Conservation (phyloP, 2,329 filamentous ascomycete species). For the Diaporthe sp. region DNA sequence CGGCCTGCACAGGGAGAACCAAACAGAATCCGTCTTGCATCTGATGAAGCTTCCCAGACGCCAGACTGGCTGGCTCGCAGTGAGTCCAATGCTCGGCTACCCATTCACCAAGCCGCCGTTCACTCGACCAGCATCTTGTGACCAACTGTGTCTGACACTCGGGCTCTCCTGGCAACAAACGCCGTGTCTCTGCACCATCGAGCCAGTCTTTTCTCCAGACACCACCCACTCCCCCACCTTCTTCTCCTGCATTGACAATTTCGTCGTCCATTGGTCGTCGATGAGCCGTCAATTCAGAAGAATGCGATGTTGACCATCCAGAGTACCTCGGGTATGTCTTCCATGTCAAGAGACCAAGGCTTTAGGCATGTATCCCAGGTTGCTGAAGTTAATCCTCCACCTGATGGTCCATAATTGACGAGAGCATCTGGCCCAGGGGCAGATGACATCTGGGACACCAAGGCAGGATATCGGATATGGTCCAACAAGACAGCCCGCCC, state of each 20-base stretch:
- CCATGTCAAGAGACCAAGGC: not conserved
- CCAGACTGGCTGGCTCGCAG: not conserved
- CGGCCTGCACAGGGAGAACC: not conserved
- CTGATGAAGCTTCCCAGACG: not conserved
- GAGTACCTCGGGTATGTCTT: not conserved
- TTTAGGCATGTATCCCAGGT: not conserved
- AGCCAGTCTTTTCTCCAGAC: not conserved
- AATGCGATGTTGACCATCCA: not conserved
- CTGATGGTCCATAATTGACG: rapidly evolving
- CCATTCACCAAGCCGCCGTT: not conserved
- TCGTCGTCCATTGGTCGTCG: not conserved
- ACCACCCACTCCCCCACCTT: rapidly evolving
- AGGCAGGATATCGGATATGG: not conserved
- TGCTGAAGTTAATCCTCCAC: no score
- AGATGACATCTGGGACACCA: no score
- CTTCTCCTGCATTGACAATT: not conserved
- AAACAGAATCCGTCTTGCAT: not conserved
- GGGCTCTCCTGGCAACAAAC: not conserved
- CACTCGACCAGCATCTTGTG: not conserved
- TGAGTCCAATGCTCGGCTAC: not conserved
- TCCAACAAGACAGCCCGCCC: not conserved
- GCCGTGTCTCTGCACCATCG: not conserved
- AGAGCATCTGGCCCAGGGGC: not conserved
- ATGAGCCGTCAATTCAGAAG: not conserved
- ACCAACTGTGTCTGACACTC: no score